phyloP scores from a whole-genome alignment of 1,139 yeast genomes.

The Arxiozyma bovina region DNA sequence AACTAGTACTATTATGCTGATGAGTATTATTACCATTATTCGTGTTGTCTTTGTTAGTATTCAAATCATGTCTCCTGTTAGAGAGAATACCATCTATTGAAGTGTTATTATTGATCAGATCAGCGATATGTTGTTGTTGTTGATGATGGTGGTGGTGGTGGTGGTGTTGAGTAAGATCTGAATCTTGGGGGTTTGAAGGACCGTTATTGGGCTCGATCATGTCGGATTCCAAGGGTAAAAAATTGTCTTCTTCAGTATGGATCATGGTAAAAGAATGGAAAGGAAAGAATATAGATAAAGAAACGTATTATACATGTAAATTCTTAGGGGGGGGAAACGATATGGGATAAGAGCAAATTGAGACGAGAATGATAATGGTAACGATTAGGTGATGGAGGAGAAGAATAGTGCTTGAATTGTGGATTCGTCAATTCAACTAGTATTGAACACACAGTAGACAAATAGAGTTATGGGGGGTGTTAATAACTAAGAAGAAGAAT shows the following conservation, averaged over 20 bases:
- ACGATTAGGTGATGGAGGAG: no score
- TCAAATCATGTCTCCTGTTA: not conserved
- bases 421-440: not conserved
- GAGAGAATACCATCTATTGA: not conserved
- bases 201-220: constrained; percentile 2
- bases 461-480: not conserved
- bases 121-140: not conserved
- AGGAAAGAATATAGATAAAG: not conserved
- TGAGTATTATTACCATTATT: not conserved
- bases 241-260: constrained; percentile 6
- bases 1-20: not conserved
- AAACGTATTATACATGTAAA: not conserved
- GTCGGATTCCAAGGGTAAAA: constrained; percentile 10
- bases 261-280: not conserved
- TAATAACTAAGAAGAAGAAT: no score
- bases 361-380: not conserved
- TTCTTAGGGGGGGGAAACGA: not conserved
- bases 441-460: not conserved
- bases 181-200: not conserved
- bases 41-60: not conserved
- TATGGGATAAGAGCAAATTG: not conserved
- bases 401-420: no score
- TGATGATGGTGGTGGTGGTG: no score
- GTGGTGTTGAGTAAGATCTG: not conserved
- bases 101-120: not conserved